Evolutionary conservation across 1,284 basidiomycete species (phyloP).

Genomic region (Sanghuangporus sanghuang): DNA sequence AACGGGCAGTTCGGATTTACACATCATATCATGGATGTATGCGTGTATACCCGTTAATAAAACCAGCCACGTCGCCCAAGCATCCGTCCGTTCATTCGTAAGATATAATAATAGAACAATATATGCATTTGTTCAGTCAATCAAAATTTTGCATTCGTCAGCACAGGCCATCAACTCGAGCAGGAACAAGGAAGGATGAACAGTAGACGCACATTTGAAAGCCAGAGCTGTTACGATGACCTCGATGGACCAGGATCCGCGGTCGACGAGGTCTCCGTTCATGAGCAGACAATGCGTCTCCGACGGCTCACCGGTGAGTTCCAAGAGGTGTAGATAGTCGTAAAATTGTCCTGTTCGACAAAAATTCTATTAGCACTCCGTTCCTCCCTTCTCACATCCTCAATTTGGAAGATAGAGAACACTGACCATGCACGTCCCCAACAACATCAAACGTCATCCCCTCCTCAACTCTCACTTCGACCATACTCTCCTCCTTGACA

Average conservation of each 20-base stretch:
- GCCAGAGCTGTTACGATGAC: constrained; percentile 93
- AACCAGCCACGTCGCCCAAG: too few relatives aligned
- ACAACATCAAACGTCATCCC: constrained; percentile 87
- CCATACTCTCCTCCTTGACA: constrained; percentile 75
- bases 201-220: constrained; percentile 75
- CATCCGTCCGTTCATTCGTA: not conserved
- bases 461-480: constrained; percentile 73
- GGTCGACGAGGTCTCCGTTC: constrained; percentile 96
- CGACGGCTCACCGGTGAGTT: constrained; percentile 80
- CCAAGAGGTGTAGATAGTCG: constrained; percentile 86
- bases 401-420: constrained; percentile 4
- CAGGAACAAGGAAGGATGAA: not conserved
- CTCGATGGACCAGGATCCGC: constrained; percentile 97
- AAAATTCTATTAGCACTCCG: not conserved
- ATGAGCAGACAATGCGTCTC: constrained; percentile 83
- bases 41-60: too few relatives aligned
- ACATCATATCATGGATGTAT: too few relatives aligned
- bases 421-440: constrained; percentile 82
- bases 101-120: not conserved
- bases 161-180: not conserved
- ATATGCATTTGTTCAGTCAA: not conserved
- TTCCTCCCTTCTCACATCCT: not conserved
- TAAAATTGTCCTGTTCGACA: constrained; percentile 78
- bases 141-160: not conserved
- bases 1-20: too few relatives aligned